These are phyloP conservation scores for Phytopythium aichiense DNA, from an alignment of 352 stramenopile genomes.

Conservation along the genomic window DNA sequence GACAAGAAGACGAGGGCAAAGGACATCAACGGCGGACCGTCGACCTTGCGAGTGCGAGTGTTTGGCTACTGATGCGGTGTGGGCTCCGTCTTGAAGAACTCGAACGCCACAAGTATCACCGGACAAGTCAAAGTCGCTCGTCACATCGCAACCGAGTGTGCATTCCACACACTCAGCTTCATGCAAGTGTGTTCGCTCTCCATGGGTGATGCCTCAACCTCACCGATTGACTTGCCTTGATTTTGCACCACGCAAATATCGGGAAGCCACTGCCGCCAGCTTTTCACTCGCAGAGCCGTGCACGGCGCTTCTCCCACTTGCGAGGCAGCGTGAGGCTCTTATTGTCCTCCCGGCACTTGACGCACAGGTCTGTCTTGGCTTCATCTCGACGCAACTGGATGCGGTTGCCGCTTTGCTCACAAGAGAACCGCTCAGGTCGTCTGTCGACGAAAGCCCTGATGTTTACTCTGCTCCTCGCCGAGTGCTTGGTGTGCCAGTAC, in stretches of 20 bases:
- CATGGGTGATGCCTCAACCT: too few relatives aligned
- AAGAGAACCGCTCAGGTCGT: slow-evolving; percentile 12
- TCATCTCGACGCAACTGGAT: slow-evolving; percentile 15
- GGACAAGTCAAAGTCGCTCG: too few relatives aligned
- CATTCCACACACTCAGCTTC: too few relatives aligned
- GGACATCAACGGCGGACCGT: slow-evolving; percentile 6
- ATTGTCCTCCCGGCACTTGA: slow-evolving; percentile 8
- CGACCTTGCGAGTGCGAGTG: slow-evolving; percentile 27
- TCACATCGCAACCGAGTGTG: too few relatives aligned
- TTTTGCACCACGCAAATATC: too few relatives aligned
- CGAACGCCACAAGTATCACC: too few relatives aligned
- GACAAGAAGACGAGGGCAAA: slow-evolving; percentile 7
- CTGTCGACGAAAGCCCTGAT: slow-evolving; percentile 8
- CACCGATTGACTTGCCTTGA: too few relatives aligned
- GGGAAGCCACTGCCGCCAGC: neutral
- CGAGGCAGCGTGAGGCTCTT: slow-evolving; percentile 10
- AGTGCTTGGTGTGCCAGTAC: slow-evolving; percentile 14
- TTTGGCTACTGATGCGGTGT: slow-evolving; percentile 25
- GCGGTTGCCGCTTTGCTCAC: slow-evolving; percentile 11
- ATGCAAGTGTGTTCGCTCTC: too few relatives aligned
- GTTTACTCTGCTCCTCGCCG: neutral
- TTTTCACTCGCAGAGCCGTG: slow-evolving; percentile 1
- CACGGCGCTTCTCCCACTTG: slow-evolving; percentile 14
- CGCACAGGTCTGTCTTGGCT: slow-evolving; percentile 13
- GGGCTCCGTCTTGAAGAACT: too few relatives aligned